Evolutionary conservation across 352 stramenopile genomes (phyloP).

Genomic region (Globisporangium barbulae): DNA sequence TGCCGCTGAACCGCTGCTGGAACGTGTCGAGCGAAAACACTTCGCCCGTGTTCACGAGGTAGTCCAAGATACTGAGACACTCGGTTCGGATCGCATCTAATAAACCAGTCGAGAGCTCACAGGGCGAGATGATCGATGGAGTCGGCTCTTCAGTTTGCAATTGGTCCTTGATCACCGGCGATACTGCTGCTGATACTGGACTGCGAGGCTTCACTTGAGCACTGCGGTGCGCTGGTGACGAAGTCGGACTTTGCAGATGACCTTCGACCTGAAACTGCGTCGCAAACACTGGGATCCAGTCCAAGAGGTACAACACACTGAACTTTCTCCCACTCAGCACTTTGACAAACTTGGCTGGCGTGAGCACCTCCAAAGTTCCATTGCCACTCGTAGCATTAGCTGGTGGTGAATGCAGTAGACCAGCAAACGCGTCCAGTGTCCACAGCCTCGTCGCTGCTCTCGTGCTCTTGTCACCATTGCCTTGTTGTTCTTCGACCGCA

Average conservation of each 20-base stretch:
- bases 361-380: constrained; percentile 10
- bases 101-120: background rate
- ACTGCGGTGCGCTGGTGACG: constrained; percentile 5
- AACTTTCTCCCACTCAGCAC: constrained; percentile 16
- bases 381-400: background rate
- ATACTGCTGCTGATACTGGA: background rate
- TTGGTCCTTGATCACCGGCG: background rate
- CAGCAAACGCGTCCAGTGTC: constrained; percentile 17
- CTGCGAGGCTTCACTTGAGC: background rate
- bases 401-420: constrained; percentile 19
- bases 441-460: constrained; percentile 2
- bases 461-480: background rate
- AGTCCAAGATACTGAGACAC: constrained; percentile 13
- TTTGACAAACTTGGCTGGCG: constrained; percentile 25
- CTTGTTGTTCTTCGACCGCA: constrained; percentile 16
- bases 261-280: constrained; percentile 20
- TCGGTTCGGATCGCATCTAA: constrained; percentile 8
- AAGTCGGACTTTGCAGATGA: background rate
- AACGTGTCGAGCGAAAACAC: constrained; percentile 9
- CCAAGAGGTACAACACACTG: constrained; percentile 17
- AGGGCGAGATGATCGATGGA: background rate
- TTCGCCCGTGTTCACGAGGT: constrained; percentile 11
- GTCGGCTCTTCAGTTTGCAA: background rate
- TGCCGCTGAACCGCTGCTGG: constrained; percentile 5
- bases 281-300: constrained; percentile 39